These are phyloP conservation scores for Hamigera avellanea DNA, from an alignment of 495 filamentous ascomycete genomes.

Conservation along the genomic window DNA sequence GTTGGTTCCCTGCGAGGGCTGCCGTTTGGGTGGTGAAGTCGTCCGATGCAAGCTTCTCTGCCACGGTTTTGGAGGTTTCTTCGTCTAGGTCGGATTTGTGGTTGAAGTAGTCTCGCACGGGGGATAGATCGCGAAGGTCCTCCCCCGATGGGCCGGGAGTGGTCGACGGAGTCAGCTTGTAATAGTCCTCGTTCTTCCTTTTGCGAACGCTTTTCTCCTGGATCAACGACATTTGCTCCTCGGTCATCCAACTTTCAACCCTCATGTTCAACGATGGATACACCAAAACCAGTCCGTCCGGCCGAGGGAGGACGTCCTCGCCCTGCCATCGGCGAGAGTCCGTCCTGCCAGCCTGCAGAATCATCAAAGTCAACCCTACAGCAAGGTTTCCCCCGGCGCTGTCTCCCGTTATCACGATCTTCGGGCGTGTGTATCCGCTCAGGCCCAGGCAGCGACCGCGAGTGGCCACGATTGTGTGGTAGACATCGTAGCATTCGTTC, in stretches of 20 bases:
- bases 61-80: slow-evolving; percentile 16
- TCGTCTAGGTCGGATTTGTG: slow-evolving; percentile 17
- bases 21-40: slow-evolving; percentile 17
- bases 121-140: slow-evolving; percentile 35
- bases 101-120: slow-evolving; percentile 30
- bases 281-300: slow-evolving; percentile 71
- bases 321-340: slow-evolving; percentile 44
- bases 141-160: slow-evolving; percentile 57
- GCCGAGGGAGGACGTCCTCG: slow-evolving; percentile 54
- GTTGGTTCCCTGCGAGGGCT: slow-evolving; percentile 36
- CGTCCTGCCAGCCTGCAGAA: slow-evolving; percentile 58
- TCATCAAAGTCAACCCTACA: slow-evolving; percentile 72
- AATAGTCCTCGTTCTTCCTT: slow-evolving; percentile 64
- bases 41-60: slow-evolving; percentile 14
- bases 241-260: slow-evolving; percentile 98
- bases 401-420: slow-evolving; percentile 76
- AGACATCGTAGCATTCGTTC: slow-evolving; percentile 94
- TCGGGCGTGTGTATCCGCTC: slow-evolving; percentile 57
- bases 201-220: slow-evolving; percentile 67
- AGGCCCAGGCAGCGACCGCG: slow-evolving; percentile 74
- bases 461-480: slow-evolving; percentile 65
- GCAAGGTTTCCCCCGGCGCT: slow-evolving; percentile 90
- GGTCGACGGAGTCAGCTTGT: slow-evolving; percentile 43
- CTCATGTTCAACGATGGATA: slow-evolving; percentile 92
- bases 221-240: slow-evolving; percentile 92